These are phyloP conservation scores for Petunia axillaris DNA, from an alignment of 257 asterid species.

Conservation along the genomic window DNA sequence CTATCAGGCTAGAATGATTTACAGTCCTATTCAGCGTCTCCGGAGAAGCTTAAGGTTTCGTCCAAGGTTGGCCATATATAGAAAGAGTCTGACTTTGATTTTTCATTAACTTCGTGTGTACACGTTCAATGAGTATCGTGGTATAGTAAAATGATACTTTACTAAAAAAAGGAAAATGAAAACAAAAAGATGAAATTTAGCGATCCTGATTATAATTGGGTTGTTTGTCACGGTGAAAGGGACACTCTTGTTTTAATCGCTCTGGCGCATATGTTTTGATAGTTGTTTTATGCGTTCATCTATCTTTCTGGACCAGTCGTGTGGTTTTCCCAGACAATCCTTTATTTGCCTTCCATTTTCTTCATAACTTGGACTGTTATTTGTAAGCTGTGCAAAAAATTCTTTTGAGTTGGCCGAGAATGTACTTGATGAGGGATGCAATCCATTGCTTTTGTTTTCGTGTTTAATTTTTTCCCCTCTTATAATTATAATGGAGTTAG, in stretches of 20 bases:
- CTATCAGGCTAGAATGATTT: no score
- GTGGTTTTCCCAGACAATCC: neutral
- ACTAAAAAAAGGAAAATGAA: neutral
- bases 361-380: neutral
- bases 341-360: neutral
- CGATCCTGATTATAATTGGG: no score
- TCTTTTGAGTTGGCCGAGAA: neutral
- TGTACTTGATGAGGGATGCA: neutral
- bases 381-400: neutral
- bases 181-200: neutral
- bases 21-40: no score
- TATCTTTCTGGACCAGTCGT: no score
- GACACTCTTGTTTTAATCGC: no score
- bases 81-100: no score
- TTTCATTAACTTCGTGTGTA: neutral
- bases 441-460: neutral
- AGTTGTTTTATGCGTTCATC: no score
- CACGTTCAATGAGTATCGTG: neutral
- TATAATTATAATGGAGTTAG: neutral
- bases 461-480: neutral
- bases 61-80: neutral
- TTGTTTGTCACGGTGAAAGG: no score
- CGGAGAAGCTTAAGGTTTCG: no score
- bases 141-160: neutral
- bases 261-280: no score